Base-by-base conservation (phyloP, 257 asterid species). In the Capsicum rhomboideum region DNA sequence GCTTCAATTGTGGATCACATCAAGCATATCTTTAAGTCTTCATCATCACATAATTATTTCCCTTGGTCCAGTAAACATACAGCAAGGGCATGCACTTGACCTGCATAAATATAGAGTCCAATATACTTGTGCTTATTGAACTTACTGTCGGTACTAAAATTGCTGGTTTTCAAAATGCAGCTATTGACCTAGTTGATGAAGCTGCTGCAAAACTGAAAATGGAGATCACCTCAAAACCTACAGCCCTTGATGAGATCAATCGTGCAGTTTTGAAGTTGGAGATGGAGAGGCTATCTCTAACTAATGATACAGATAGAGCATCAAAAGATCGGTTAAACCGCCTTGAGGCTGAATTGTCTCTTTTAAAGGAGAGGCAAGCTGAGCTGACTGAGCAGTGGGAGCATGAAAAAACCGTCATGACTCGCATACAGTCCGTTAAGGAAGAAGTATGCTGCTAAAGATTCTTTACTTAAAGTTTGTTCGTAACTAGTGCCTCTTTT, bases 181-280 rank as follows among this genome's bases (percentile, higher is more conserved):
- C 98, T 78, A 96, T 96, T 86, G 99, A 96, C 88, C 89, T 95
- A 56, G 99, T 95, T 18, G 99, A 95, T 80, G 99, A 95, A 91
- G 97, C 99, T 49, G 99, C 99, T 82, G 99, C 99, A 61, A 95
- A 94, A 85, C 86, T 95, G 90, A 95, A 95, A 91, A 95, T 95
- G 99, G 99, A 95, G 91, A 95, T 96, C 26, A 96, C 99, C 78
- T 96, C 98, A 72, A 96, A 96, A 85, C 99, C 99, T 66, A 96
- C 97, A 31, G 99, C 95, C 29, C 97, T 96, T 49, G 98, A 96
- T 86, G 99, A 96, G 85, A 92, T 96, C 79, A 89, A 96, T 85
- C 97, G 99, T 67, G 71, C 96, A 8, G 99, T 96, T 80, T 88
- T 96, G 83, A 96, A 96, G 83, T 90, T 96, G 59, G 99, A 96